Percentiles rank a stretch among this genome's conserved stretches.
These are phyloP conservation scores for Cucurbita argyrosperma DNA, from an alignment of 306 rosid genomes.

Conservation along the genomic window DNA sequence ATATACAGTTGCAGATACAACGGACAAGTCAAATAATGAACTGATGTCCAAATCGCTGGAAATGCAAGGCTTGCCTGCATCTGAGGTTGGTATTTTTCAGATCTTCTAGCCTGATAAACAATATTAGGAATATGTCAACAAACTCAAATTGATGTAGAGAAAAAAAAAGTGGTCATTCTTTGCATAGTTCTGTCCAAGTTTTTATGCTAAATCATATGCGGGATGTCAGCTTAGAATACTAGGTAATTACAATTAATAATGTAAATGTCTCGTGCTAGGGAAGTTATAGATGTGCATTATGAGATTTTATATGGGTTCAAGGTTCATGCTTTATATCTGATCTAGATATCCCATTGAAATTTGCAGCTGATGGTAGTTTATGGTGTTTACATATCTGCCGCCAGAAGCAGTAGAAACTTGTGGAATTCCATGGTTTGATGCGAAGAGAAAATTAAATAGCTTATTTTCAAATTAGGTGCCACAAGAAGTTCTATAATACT, in stretches of 20 bases:
- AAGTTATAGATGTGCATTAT: background rate
- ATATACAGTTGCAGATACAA: constrained; percentile 34
- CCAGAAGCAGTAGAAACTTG: background rate
- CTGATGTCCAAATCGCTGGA: constrained; percentile 31
- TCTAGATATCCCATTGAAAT: background rate
- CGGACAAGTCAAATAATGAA: constrained; percentile 35
- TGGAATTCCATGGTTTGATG: background rate
- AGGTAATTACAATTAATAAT: background rate
- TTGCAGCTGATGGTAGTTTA: background rate
- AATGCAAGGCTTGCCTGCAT: constrained; percentile 13
- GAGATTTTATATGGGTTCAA: background rate
- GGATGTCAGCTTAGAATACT: background rate
- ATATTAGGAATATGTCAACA: no score
- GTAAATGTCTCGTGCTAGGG: background rate
- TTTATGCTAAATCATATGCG: background rate
- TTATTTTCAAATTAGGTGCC: no score
- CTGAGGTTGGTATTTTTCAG: constrained; percentile 43
- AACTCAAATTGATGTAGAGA: no score
- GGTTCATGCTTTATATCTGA: background rate
- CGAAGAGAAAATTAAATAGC: background rate
- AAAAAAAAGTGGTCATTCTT: background rate
- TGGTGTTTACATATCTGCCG: background rate
- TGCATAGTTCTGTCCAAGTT: background rate
- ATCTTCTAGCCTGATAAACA: background rate
- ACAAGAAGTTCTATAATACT: no score